These are phyloP conservation scores for Beauveria australis DNA, from an alignment of 2,329 filamentous ascomycete genomes.

Conservation along the genomic window DNA sequence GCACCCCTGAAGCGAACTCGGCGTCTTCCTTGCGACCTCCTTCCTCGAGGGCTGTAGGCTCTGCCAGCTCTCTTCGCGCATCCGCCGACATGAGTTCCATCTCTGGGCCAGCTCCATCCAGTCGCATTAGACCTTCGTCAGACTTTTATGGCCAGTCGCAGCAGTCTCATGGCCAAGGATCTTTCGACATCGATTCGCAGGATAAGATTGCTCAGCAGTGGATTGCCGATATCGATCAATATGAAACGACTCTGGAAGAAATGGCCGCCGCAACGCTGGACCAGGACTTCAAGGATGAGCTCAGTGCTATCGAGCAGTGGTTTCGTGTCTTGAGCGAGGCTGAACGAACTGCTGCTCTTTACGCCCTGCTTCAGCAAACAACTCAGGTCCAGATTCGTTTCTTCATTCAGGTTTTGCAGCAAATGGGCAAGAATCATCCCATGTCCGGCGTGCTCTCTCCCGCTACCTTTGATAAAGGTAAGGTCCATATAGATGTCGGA, in stretches of 20 bases:
- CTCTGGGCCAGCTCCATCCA: constrained; percentile 55
- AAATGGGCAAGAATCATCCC: constrained; percentile 97
- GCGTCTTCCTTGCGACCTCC: constrained; percentile 77
- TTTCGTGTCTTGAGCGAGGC: constrained; percentile 96
- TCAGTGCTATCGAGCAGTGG: constrained; percentile 99
- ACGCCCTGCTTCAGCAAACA: constrained; percentile 93
- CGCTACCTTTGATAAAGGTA: constrained; percentile 94
- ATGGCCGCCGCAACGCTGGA: constrained; percentile 98
- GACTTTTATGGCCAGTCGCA: constrained; percentile 83
- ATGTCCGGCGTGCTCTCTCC: constrained; percentile 94
- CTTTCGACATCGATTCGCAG: constrained; percentile 68
- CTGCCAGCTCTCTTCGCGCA: constrained; percentile 79
- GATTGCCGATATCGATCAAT: constrained; percentile 98
- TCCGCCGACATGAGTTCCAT: constrained; percentile 94
- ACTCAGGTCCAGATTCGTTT: constrained; percentile 98
- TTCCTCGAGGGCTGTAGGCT: constrained; percentile 65
- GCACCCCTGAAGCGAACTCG: constrained; percentile 85
- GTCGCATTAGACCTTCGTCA: constrained; percentile 84
- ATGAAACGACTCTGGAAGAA: constrained; percentile 96
- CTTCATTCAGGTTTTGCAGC: constrained; percentile 97
- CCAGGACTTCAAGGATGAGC: constrained; percentile 98
- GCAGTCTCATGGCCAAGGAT: constrained; percentile 57
- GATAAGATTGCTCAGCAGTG: constrained; percentile 96
- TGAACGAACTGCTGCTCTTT: constrained; percentile 88
- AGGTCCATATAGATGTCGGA: not conserved